Percentiles rank a stretch among this genome's conserved stretches.
Evolutionary conservation across 2,329 filamentous ascomycete genomes (phyloP).

Genomic region (Zalaria obscura): DNA sequence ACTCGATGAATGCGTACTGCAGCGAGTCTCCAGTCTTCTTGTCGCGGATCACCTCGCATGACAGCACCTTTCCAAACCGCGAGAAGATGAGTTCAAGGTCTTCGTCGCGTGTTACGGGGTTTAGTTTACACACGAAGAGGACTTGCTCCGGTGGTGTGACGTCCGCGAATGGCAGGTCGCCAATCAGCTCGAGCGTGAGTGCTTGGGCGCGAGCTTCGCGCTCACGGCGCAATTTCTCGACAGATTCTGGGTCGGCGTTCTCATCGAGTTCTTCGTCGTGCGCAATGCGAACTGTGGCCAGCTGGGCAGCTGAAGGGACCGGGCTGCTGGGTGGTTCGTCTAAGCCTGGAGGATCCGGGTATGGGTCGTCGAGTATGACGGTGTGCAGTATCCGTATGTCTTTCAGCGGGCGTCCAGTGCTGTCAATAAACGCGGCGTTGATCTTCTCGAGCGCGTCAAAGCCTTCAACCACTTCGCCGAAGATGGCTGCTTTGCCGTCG

Average conservation of each 20-base stretch:
- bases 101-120: conserved; percentile 88
- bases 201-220: conserved; percentile 88
- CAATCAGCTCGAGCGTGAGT: conserved; percentile 92
- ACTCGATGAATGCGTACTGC: conserved; percentile 97
- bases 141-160: conserved; percentile 96
- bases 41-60: conserved; percentile 91
- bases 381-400: conserved; percentile 94
- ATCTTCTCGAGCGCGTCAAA: conserved; percentile 91
- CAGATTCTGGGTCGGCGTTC: conserved; percentile 64
- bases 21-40: conserved; percentile 87
- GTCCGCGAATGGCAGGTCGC: conserved; percentile 91
- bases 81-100: conserved; percentile 94
- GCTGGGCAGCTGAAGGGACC: conserved; percentile 66
- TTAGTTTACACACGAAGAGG: conserved; percentile 95
- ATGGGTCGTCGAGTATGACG: conserved; percentile 82
- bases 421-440: conserved; percentile 77
- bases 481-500: conserved; percentile 87
- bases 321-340: conserved; percentile 69
- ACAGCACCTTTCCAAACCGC: conserved; percentile 87
- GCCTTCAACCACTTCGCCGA: conserved; percentile 89
- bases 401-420: conserved; percentile 73
- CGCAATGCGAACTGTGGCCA: conserved; percentile 81
- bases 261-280: conserved; percentile 74
- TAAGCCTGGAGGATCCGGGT: conserved; percentile 64
- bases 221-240: conserved; percentile 70